Base-by-base conservation (phyloP, 208 protist genomes). In the Wallacemonas collosoma region DNA sequence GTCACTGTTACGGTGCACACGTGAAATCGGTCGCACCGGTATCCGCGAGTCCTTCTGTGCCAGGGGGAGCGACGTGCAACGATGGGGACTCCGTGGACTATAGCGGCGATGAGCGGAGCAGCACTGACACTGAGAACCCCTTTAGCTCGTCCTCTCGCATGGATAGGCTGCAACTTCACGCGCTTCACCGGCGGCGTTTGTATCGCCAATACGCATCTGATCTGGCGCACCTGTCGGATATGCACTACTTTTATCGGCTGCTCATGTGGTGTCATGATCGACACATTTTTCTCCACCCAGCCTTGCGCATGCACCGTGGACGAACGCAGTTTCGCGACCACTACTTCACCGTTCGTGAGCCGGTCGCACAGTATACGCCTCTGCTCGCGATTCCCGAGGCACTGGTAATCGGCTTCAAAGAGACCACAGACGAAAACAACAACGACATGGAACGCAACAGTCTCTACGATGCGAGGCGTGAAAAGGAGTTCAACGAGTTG, bases 261-360 rank as follows among this genome's bases (percentile, higher is more conserved):
- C 85, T 97, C 80, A 94, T 95, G 89, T 97, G 92, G 90, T 97
- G 92, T 54, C 79, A 97, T 66, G 85, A 92, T 56, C 78, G 88
- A 12, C 65, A 82, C 65, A 62, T 95, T n/a, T 93, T 95, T 66
- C 66, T 97, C 6, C 89, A 97, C 72, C 88, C 93, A 1, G 61
- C 60, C 8, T 67, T 97, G 41, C 54, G 70, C 36, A 79, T 90
- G 62, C 47, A 69, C 2, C 79, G 87, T 12, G 72, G 70, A 0
- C 62, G 71, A 26, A 86, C 75, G n/a, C 55, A 73, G 36, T 95
- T 83, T 71, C 89, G 93, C 48, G 89, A 97, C 45, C 90, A 97
- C 68, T 45, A 68, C 5, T 95, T 97, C 47, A 80, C 64, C 43
- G 90, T 97, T 0, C 82, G 65, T 4, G 69, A 81, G 17, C 77